A percentile compares a stretch with the other conserved stretches of the same genome.
These are phyloP conservation scores for Toxoplasma gondii DNA, from an alignment of 169 alveolate genomes.

Conservation along the genomic window DNA sequence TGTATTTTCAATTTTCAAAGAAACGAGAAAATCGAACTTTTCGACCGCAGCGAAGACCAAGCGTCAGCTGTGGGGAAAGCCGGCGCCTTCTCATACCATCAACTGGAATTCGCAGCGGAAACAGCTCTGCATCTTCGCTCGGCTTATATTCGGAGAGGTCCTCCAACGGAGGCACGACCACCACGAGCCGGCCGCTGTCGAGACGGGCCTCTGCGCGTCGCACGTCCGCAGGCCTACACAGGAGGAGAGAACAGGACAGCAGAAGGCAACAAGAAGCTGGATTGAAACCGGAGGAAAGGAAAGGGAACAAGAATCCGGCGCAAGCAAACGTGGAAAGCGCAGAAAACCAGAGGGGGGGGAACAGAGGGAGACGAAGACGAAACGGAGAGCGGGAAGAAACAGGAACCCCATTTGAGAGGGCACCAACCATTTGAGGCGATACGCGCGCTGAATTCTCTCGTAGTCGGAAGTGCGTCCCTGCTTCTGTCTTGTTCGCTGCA, in stretches of 20 bases:
- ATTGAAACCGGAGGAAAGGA: background rate
- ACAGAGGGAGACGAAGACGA: background rate
- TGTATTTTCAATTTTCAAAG: too few relatives aligned
- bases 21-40: too few relatives aligned
- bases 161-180: constrained; percentile 40
- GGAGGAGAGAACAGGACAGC: background rate
- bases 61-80: too few relatives aligned
- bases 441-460: background rate
- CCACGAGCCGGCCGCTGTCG: constrained; percentile 31
- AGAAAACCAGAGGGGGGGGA: background rate
- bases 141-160: background rate
- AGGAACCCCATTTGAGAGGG: background rate
- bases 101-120: constrained; percentile 10
- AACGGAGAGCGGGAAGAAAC: background rate
- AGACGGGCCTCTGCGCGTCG: constrained; percentile 19
- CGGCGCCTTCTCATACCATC: background rate
- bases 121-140: background rate
- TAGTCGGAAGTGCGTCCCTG: background rate
- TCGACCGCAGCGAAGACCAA: too few relatives aligned
- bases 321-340: background rate
- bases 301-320: background rate
- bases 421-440: background rate
- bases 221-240: constrained; percentile 18
- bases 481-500: background rate
- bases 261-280: background rate